phyloP scores from a whole-genome alignment of 192 early-diverging fungal genomes.

The Phlyctochytrium bullatum region DNA sequence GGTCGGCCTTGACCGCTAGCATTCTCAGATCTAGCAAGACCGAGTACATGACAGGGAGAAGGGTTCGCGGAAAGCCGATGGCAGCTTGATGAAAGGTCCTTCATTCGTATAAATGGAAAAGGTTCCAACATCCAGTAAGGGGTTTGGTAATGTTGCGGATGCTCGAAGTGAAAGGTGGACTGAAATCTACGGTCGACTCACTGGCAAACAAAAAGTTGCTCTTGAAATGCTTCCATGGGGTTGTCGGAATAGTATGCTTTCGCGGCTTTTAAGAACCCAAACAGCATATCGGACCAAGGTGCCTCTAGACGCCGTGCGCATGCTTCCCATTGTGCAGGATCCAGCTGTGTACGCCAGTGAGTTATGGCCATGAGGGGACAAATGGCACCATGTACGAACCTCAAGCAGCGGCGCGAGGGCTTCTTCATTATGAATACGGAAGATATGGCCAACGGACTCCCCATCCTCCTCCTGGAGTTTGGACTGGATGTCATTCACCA shows the following conservation, averaged over 20 bases:
- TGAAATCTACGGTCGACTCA: too few species aligned
- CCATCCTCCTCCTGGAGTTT: neutral
- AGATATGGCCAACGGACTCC: neutral
- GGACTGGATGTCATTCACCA: neutral
- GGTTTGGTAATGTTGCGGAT: too few species aligned
- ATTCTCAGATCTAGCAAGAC: conserved; percentile 58
- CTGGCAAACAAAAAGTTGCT: neutral
- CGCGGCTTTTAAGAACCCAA: neutral
- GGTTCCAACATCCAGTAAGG: neutral
- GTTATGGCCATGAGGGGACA: too few species aligned
- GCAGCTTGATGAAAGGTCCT: conserved; percentile 5
- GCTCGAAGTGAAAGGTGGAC: too few species aligned
- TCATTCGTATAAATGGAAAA: neutral
- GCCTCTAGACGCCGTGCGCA: neutral
- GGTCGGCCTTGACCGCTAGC: conserved; percentile 48
- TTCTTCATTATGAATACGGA: neutral
- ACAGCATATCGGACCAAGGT: neutral
- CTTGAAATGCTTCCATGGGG: neutral
- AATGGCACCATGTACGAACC: too few species aligned
- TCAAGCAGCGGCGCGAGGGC: too few species aligned
- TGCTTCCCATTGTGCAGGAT: neutral
- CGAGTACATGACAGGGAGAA: conserved; percentile 59
- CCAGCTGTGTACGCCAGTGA: neutral
- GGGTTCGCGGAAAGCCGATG: conserved; percentile 37
- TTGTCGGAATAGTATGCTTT: neutral